These are phyloP conservation scores for Fomitopsis betulina DNA, from an alignment of 1,284 basidiomycete species.

Conservation along the genomic window DNA sequence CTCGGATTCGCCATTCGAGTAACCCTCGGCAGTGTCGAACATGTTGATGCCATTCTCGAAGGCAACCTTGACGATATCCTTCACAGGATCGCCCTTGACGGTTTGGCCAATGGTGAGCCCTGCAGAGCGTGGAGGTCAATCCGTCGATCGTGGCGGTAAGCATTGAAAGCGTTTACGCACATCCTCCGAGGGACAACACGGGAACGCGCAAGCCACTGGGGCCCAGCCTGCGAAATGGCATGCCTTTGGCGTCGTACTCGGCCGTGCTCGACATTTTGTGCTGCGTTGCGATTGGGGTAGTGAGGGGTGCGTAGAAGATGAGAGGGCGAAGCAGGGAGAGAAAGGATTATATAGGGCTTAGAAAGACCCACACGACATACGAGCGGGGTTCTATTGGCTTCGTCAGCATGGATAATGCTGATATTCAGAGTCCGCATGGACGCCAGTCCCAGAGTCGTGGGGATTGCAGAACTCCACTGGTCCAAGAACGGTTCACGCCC, in stretches of 20 bases:
- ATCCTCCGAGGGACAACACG: slow-evolving; percentile 79
- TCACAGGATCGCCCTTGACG: slow-evolving; percentile 69
- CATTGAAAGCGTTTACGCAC: slow-evolving; percentile 37
- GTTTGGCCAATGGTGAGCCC: slow-evolving; percentile 70
- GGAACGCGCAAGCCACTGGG: slow-evolving; percentile 73
- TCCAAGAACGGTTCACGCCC: too few species aligned
- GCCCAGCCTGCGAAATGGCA: slow-evolving; percentile 75
- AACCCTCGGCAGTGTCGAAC: slow-evolving; percentile 66
- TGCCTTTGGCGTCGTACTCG: slow-evolving; percentile 56
- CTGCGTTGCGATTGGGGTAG: neutral
- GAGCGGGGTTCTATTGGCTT: neutral
- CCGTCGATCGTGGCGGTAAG: neutral
- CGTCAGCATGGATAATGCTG: neutral
- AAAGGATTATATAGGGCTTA: neutral
- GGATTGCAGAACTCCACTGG: too few species aligned
- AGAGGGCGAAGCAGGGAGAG: neutral
- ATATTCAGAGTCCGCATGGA: neutral
- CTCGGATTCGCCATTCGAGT: slow-evolving; percentile 68
- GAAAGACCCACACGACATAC: neutral
- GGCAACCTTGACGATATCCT: slow-evolving; percentile 20
- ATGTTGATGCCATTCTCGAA: slow-evolving; percentile 70
- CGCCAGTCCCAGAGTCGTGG: too few species aligned
- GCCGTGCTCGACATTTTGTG: slow-evolving; percentile 10
- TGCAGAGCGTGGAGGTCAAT: slow-evolving; percentile 16
- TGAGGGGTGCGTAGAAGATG: neutral